Percentiles rank a stretch among this genome's conserved stretches.
phyloP scores from a whole-genome alignment of 768 basidiomycete genomes.

The Mycena pura region DNA sequence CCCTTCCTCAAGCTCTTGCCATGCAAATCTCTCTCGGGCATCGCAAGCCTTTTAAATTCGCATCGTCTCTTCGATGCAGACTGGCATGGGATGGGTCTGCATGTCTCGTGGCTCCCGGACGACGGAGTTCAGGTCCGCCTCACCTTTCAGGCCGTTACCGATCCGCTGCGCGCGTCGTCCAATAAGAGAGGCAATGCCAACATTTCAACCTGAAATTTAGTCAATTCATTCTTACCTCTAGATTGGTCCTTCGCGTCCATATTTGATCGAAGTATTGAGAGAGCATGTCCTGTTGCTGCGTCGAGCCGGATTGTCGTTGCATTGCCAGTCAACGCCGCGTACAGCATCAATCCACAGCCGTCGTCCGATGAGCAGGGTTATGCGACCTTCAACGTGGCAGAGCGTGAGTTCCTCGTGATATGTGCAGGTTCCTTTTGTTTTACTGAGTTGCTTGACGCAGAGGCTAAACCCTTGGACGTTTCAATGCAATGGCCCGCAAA shows the following conservation, averaged over 20 bases:
- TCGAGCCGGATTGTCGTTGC: slow-evolving; percentile 61
- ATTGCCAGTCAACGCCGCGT: slow-evolving; percentile 49
- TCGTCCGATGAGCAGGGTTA: slow-evolving; percentile 37
- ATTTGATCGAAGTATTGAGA: slow-evolving; percentile 71
- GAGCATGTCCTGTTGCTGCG: slow-evolving; percentile 72
- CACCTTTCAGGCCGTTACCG: slow-evolving; percentile 76
- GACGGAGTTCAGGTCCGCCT: slow-evolving; percentile 70
- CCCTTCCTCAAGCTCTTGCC: slow-evolving; percentile 95
- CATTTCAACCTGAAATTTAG: not conserved
- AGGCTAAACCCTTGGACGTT: slow-evolving; percentile 58
- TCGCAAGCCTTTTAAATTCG: slow-evolving; percentile 83
- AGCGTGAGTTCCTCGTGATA: slow-evolving; percentile 46
- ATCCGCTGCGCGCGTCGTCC: slow-evolving; percentile 67
- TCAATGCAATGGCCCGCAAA: slow-evolving; percentile 61
- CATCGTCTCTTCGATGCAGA: slow-evolving; percentile 88
- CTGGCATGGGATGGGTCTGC: slow-evolving; percentile 89
- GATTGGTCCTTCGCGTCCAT: slow-evolving; percentile 79
- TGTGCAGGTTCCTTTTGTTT: slow-evolving; percentile 17
- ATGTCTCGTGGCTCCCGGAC: slow-evolving; percentile 67
- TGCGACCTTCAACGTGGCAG: slow-evolving; percentile 56
- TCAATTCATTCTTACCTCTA: slow-evolving; percentile 31
- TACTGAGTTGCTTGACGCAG: slow-evolving; percentile 36
- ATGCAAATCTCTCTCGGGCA: slow-evolving; percentile 87
- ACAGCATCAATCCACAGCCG: slow-evolving; percentile 62
- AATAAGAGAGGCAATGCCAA: slow-evolving; percentile 60